Conservation (phyloP, 257 asterid genomes). For the Plectranthus barbatus region DNA sequence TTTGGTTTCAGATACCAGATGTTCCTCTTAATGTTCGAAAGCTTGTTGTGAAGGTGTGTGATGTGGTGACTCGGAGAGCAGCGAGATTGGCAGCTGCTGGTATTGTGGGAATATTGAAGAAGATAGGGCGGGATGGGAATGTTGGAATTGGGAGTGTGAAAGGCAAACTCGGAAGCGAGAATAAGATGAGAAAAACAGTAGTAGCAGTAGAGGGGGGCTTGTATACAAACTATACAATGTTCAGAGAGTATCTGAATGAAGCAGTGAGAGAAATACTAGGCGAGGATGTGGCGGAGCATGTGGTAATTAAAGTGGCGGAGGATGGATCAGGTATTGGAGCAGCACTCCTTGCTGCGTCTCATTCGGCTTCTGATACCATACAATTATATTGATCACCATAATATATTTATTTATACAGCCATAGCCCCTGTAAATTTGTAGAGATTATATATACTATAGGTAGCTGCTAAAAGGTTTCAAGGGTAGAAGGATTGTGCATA, state of each 20-base stretch:
- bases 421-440: conserved; percentile 46
- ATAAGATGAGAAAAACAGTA: conserved; percentile 53
- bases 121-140: conserved; percentile 83
- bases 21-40: conserved; percentile 61
- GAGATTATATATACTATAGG: conserved; percentile 10
- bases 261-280: conserved; percentile 65
- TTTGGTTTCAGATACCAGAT: conserved; percentile 41
- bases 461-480: neutral
- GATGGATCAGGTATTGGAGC: conserved; percentile 92
- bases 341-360: conserved; percentile 76
- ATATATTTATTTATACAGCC: neutral
- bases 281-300: conserved; percentile 54
- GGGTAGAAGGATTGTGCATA: conserved; percentile 20
- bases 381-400: conserved; percentile 3
- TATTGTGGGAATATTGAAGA: conserved; percentile 77
- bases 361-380: conserved; percentile 37
- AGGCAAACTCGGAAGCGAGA: conserved; percentile 22
- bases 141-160: conserved; percentile 41
- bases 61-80: conserved; percentile 69
- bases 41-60: conserved; percentile 71
- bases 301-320: conserved; percentile 47
- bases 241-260: conserved; percentile 68
- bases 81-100: conserved; percentile 92
- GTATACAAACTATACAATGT: conserved; percentile 56
- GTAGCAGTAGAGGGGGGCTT: conserved; percentile 77